Evolutionary conservation across 441 rosid species (phyloP).

Genomic region (Euphorbia celastroides): DNA sequence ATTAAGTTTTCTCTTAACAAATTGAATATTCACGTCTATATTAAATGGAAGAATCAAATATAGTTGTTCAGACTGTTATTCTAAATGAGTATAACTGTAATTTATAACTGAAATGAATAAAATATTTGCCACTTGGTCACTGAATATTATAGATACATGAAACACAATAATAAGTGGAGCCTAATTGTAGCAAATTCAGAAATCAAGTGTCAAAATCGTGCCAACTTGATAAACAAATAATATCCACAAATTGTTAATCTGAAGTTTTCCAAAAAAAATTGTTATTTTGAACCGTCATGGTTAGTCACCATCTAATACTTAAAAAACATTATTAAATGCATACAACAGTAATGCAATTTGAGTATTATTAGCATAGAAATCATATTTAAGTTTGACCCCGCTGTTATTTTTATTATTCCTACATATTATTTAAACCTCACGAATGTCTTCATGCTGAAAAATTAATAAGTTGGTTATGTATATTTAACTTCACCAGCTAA

Average conservation of each 20-base stretch:
- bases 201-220: neutral
- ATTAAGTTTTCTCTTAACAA: too few species aligned
- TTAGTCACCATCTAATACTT: conserved; percentile 2
- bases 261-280: neutral
- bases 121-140: too few species aligned
- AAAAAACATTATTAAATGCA: neutral
- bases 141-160: too few species aligned
- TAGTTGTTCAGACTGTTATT: too few species aligned
- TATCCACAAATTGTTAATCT: neutral
- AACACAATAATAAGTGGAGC: neutral
- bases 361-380: neutral
- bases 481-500: neutral
- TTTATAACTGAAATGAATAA: too few species aligned
- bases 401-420: neutral
- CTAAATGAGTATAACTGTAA: too few species aligned
- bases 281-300: neutral
- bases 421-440: neutral
- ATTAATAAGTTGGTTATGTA: neutral
- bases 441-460: neutral
- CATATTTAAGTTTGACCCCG: neutral
- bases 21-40: too few species aligned
- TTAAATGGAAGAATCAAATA: too few species aligned
- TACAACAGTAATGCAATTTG: neutral
- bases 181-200: neutral
- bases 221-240: neutral